Conservation (phyloP, 2,329 filamentous ascomycete species). For the Aquanectria penicillioides region DNA sequence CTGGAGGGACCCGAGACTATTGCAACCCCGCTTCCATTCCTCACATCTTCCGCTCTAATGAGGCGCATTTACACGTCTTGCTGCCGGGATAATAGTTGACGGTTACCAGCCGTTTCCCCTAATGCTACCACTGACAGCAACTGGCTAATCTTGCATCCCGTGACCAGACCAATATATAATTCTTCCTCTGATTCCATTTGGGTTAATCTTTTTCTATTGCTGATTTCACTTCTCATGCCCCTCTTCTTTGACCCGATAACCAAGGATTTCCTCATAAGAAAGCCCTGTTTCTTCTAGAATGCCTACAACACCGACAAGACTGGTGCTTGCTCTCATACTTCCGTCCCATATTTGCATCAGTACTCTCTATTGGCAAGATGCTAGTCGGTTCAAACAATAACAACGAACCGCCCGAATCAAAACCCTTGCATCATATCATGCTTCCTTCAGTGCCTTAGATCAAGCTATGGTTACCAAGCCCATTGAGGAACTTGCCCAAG, state of each 20-base stretch:
- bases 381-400: conserved; percentile 80
- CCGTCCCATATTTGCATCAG: background rate
- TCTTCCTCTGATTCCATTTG: too few species aligned
- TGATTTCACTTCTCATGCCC: background rate
- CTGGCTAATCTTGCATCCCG: too few species aligned
- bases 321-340: conserved; percentile 60
- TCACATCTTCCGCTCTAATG: too few species aligned
- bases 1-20: too few species aligned
- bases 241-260: too few species aligned
- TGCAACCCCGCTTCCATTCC: too few species aligned
- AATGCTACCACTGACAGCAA: too few species aligned
- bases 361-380: conserved; percentile 40
- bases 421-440: conserved; percentile 72
- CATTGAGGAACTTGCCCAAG: conserved; percentile 80
- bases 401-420: conserved; percentile 77
- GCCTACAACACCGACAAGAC: conserved; percentile 76
- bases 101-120: too few species aligned
- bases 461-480: conserved; percentile 74
- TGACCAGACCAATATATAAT: too few species aligned
- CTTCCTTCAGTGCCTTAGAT: conserved; percentile 71
- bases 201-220: too few species aligned
- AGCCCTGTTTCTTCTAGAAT: conserved; percentile 59
- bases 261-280: background rate
- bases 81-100: too few species aligned
- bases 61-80: too few species aligned